A percentile compares a stretch with the other conserved stretches of the same genome.
Evolutionary conservation across 2,329 filamentous ascomycete species (phyloP).

Genomic region (Pseudocercospora vitis): DNA sequence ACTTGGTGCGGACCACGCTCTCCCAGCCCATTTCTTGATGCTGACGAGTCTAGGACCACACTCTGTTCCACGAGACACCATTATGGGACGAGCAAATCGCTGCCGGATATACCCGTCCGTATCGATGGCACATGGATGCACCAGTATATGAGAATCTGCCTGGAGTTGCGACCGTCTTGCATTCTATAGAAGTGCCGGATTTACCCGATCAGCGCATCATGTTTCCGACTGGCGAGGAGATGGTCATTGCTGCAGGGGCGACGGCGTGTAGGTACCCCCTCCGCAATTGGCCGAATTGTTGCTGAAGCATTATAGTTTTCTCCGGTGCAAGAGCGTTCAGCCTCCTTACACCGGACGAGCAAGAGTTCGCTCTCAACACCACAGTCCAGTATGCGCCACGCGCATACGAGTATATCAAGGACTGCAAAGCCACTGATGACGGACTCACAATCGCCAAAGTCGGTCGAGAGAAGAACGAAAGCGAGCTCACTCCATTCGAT

Average conservation of each 20-base stretch:
- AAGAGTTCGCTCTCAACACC: constrained; percentile 34
- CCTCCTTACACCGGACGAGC: constrained; percentile 30
- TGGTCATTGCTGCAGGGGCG: constrained; percentile 29
- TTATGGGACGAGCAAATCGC: constrained; percentile 19
- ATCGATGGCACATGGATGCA: constrained; percentile 38
- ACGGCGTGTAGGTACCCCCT: constrained; percentile 27
- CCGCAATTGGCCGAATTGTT: background rate
- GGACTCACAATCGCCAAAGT: constrained; percentile 30
- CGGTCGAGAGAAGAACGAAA: constrained; percentile 18
- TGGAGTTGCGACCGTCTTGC: constrained; percentile 33
- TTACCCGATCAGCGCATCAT: constrained; percentile 30
- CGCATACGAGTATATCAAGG: constrained; percentile 35
- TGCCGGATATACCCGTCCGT: constrained; percentile 30
- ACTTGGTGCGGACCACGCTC: constrained; percentile 9
- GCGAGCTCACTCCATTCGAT: constrained; percentile 25
- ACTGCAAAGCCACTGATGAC: constrained; percentile 36
- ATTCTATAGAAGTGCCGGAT: constrained; percentile 27
- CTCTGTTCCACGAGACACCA: constrained; percentile 37
- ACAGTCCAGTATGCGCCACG: constrained; percentile 34
- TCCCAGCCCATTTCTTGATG: background rate
- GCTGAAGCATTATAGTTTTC: constrained; percentile 23
- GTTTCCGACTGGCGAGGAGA: constrained; percentile 24
- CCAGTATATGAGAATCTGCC: constrained; percentile 35
- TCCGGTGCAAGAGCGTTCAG: constrained; percentile 33
- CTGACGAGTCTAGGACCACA: constrained; percentile 14